Base-by-base conservation (phyloP, 2,329 filamentous ascomycete species). In the Colletotrichum sp. region DNA sequence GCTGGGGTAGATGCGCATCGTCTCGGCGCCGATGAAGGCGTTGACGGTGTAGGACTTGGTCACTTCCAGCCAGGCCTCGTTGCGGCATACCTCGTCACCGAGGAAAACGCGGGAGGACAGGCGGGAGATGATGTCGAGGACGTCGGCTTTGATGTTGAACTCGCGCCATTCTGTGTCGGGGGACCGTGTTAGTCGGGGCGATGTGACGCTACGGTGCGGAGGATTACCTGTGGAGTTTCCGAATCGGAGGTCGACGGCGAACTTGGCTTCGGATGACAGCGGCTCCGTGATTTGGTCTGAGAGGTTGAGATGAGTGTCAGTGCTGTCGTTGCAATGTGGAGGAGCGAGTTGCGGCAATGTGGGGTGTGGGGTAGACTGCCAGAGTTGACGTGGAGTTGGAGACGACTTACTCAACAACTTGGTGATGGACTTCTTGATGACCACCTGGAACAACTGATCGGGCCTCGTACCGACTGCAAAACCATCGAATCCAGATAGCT, bases 71-170 rank as follows among this genome's bases (percentile, higher is more conserved):
- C 89, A 91, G 44, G 84, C 81, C 34, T 85, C 79, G 77, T 90
- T 84, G 8, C 87, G 86, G 79, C 87, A 88, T 15, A 89, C 78
- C 6, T 83, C 81, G 6, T 81, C 78, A 5, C 89, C 89, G 3
- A 90, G 80, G 75, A 90, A 90, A 5, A 90, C 85, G 7, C 88
- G 83, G 2, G 89, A 87, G 0, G 89, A 89, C 13, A 90, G 78
- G 10, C 88, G 87, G 18, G 88, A 87, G 12, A 91, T 84, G 10
- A 89, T n/a, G 10, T 78, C 74, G 13, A 78, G 75, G 12, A 71
- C 36, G 15, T 60, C 62, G 30, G 52, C 60, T 44, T 74, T 74
- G 44, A 77, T 49, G 7, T 32, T 24, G 18, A 32, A 34, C 18
- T 78, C 70, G 6, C 39, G 59, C 76, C 74, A 78, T 69, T 77